phyloP scores from a whole-genome alignment of 139 green algal genomes.

The Diplosphaera chodatii region DNA sequence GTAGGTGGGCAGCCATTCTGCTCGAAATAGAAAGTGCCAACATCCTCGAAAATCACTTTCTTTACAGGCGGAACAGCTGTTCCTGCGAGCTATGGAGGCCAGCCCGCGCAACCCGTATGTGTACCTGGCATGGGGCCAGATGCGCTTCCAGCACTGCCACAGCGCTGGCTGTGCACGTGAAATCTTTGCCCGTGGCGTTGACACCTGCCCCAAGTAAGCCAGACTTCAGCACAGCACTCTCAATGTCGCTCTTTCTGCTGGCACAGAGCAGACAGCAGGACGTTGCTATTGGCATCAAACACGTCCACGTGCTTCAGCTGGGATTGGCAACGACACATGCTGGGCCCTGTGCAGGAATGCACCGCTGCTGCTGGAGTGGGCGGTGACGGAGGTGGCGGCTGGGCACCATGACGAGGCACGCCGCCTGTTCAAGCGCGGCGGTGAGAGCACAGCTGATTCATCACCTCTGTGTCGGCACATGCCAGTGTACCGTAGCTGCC shows the following conservation, averaged over 20 bases:
- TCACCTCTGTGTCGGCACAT: too few relatives aligned
- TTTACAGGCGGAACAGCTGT: neutral
- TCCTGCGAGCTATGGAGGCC: constrained; percentile 21
- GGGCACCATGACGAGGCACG: constrained; percentile 25
- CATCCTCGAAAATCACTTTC: too few relatives aligned
- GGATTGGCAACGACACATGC: too few relatives aligned
- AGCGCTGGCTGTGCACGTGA: constrained; percentile 19
- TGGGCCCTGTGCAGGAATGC: constrained; percentile 30
- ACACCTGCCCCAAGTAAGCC: constrained; percentile 39
- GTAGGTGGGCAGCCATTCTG: too few relatives aligned
- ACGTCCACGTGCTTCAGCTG: too few relatives aligned
- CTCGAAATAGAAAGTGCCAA: too few relatives aligned
- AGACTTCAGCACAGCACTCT: too few relatives aligned
- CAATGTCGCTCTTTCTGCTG: too few relatives aligned
- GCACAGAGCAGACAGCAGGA: too few relatives aligned
- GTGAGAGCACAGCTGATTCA: constrained; percentile 6
- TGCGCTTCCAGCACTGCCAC: constrained; percentile 1
- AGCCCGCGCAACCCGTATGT: constrained; percentile 62
- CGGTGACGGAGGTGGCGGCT: constrained; percentile 43
- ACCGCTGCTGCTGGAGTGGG: constrained; percentile 71
- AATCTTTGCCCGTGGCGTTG: constrained; percentile 37
- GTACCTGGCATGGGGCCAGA: constrained; percentile 41
- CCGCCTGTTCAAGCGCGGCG: constrained; percentile 42
- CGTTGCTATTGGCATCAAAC: too few relatives aligned
- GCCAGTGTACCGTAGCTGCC: too few relatives aligned